Base-by-base conservation (phyloP, 2,329 filamentous ascomycete genomes). In the Zalaria sp. region DNA sequence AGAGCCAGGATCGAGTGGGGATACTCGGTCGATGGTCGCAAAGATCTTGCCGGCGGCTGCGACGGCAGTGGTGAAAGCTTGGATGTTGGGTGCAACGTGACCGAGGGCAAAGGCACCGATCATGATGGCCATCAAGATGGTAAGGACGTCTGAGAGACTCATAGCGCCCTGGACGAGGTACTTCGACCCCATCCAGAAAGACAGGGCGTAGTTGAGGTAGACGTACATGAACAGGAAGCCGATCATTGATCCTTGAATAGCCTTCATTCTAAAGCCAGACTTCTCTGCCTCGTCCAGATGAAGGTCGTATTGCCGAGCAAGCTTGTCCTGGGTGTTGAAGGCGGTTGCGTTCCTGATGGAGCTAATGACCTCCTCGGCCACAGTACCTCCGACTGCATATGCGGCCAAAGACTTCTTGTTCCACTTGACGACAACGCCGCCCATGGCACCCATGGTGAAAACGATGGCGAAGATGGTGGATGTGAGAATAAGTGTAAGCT, bases 341-440 rank as follows among this genome's bases (percentile, higher is more conserved):
- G 91, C 91, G 5, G 85, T 79, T 5, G 89, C 83, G 55, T 93
- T 96, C 48, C 91, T 79, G 51, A 96, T 82, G 1, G 88, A 95
- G 59, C 85, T 88, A 53, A 98, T 75, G 41, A 95, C 89, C 63
- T 98, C 91, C 56, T 96, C 91, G 3, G 86, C 89, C 8, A 96
- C 74, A 2, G 81, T 88, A 43, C 88, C 89, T 48, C 88, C 89
- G 38, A 78, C 69, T 26, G 85, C 88, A 54, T 93, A 94, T 0
- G 85, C 77, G 40, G 81, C 70, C 38, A 95, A 69, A 2, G 83
- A 81, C 43, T 76, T 66, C 62, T 87, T 89, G 62, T 81, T 88
- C 61, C 75, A 89, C 58, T 79, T 85, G 57, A 93, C 69, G 52
- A 94, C 81, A 53, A 86, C 83, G 3, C 64, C 67, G 4, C 82